phyloP scores from a whole-genome alignment of 179 eudicot genomes.

The Sideroxylon spinosum region DNA sequence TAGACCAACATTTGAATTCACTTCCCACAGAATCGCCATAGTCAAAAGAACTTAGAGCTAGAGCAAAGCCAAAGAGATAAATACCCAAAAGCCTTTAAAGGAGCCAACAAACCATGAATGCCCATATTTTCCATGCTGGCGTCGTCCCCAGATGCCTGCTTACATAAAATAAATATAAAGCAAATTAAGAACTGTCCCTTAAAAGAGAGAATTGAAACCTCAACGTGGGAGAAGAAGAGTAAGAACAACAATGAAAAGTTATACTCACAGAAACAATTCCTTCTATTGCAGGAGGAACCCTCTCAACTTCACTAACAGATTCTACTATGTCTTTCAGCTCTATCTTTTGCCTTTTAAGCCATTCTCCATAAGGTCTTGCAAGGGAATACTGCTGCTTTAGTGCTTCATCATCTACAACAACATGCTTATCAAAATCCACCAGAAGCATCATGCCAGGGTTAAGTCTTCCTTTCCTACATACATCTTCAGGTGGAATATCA shows the following conservation, averaged over 20 bases:
- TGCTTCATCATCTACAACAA: constrained; percentile 93
- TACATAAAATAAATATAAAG: neutral
- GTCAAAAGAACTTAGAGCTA: neutral
- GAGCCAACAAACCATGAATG: constrained; percentile 80
- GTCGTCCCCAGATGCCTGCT: constrained; percentile 62
- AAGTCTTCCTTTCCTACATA: constrained; percentile 84
- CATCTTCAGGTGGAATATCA: constrained; percentile 89
- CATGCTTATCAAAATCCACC: constrained; percentile 93
- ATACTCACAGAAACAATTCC: constrained; percentile 68
- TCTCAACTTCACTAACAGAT: constrained; percentile 59
- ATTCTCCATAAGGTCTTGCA: constrained; percentile 88
- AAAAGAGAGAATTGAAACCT: neutral
- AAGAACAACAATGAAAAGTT: neutral
- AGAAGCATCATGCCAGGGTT: constrained; percentile 99
- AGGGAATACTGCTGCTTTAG: constrained; percentile 85
- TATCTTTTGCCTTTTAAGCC: constrained; percentile 87
- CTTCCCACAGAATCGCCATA: neutral
- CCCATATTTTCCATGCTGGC: constrained; percentile 85
- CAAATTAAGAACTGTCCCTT: constrained; percentile 20
- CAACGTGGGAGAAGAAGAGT: neutral
- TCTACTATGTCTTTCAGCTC: constrained; percentile 75
- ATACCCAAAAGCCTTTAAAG: constrained; percentile 96
- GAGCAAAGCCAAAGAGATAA: constrained; percentile 17
- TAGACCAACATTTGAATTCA: constrained; percentile 13
- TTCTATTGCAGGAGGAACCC: constrained; percentile 59